Conservation (phyloP, 345 rosid species). For the Alliaria petiolata region DNA sequence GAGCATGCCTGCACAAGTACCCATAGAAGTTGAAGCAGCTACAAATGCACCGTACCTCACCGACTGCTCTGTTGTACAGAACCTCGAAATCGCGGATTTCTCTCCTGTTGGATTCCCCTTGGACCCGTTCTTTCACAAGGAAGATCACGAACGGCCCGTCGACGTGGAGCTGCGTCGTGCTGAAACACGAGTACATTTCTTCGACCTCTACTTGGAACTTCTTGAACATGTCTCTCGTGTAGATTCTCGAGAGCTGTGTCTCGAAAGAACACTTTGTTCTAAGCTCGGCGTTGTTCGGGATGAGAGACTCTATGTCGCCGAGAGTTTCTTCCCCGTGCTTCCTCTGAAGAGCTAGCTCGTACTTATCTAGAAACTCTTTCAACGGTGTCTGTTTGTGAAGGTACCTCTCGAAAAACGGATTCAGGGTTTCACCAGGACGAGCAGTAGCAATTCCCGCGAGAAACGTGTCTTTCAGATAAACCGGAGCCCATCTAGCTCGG, state of each 20-base stretch:
- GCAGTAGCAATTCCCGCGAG: constrained; percentile 62
- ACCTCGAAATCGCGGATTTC: constrained; percentile 69
- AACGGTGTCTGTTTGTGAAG: constrained; percentile 75
- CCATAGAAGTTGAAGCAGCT: constrained; percentile 84
- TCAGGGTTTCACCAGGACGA: constrained; percentile 47
- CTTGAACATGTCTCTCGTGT: constrained; percentile 62
- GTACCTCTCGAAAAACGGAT: constrained; percentile 60
- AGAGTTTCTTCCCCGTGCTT: constrained; percentile 69
- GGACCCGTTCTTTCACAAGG: constrained; percentile 68
- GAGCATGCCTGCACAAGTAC: constrained; percentile 79
- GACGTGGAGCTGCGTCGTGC: constrained; percentile 63
- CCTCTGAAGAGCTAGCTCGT: constrained; percentile 67
- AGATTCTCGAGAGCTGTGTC: constrained; percentile 71
- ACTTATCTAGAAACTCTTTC: constrained; percentile 88
- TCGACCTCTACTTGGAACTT: constrained; percentile 78
- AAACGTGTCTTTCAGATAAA: constrained; percentile 63
- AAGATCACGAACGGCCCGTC: constrained; percentile 68
- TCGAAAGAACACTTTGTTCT: constrained; percentile 75
- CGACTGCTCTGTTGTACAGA: constrained; percentile 61
- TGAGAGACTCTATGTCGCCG: constrained; percentile 56
- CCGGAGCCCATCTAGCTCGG: constrained; percentile 76
- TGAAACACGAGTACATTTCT: constrained; percentile 85
- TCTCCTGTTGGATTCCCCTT: constrained; percentile 50
- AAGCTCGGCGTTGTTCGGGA: constrained; percentile 34
- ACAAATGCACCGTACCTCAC: constrained; percentile 80